These are phyloP conservation scores for Suillus cothurnatus DNA, from an alignment of 768 basidiomycete species.

Conservation along the genomic window DNA sequence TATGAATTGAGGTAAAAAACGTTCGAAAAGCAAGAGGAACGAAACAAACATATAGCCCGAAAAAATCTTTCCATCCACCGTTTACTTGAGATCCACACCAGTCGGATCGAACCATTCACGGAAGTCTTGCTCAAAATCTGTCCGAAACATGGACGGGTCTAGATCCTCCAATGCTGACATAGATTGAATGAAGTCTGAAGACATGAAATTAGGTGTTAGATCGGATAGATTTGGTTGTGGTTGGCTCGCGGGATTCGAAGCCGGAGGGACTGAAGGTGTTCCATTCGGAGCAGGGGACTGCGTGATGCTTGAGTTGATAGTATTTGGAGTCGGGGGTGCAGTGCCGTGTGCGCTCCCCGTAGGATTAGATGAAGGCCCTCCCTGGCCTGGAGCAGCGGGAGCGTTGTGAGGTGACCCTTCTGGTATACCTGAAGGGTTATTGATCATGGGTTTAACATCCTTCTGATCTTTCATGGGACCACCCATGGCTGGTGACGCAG, in stretches of 20 bases:
- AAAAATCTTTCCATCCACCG: slow-evolving; percentile 11
- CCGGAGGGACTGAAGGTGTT: slow-evolving; percentile 32
- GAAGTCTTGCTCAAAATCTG: slow-evolving; percentile 72
- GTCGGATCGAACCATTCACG: slow-evolving; percentile 75
- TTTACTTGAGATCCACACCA: slow-evolving; percentile 33
- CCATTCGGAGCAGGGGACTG: slow-evolving; percentile 37
- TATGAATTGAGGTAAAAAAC: slow-evolving; percentile 13
- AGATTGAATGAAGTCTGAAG: slow-evolving; percentile 48
- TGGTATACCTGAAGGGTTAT: slow-evolving; percentile 30
- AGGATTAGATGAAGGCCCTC: slow-evolving; percentile 22
- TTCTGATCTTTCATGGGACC: slow-evolving; percentile 35
- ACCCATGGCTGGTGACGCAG: slow-evolving; percentile 50
- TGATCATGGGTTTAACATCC: slow-evolving; percentile 34
- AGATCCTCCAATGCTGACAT: slow-evolving; percentile 44
- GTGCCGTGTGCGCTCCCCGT: slow-evolving; percentile 28
- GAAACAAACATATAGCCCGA: slow-evolving; percentile 12
- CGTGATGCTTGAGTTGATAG: slow-evolving; percentile 34
- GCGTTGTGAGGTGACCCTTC: slow-evolving; percentile 49
- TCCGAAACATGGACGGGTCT: slow-evolving; percentile 41
- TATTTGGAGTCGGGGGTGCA: slow-evolving; percentile 41
- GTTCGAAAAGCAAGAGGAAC: slow-evolving; percentile 15
- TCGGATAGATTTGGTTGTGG: slow-evolving; percentile 24
- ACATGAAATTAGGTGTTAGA: slow-evolving; percentile 23
- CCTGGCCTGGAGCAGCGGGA: slow-evolving; percentile 27
- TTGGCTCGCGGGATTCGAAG: slow-evolving; percentile 24